These are phyloP conservation scores for Zasmidium citrigriseum DNA, from an alignment of 2,329 filamentous ascomycete genomes.

Conservation along the genomic window DNA sequence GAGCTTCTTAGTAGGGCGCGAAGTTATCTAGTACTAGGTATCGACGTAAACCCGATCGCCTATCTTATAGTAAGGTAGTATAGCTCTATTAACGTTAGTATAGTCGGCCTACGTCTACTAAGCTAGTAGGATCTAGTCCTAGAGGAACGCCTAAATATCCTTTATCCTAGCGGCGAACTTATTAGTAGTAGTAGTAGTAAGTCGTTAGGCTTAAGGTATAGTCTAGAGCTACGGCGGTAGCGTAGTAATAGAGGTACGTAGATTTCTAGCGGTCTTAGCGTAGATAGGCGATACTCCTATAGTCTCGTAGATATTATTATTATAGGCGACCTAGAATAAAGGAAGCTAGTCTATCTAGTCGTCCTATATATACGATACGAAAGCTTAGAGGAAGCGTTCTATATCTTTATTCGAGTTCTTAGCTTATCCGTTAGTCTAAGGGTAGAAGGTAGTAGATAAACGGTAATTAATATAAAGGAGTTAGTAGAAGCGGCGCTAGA, in stretches of 20 bases:
- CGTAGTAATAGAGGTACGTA: too few relatives aligned
- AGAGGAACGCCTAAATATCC: neutral
- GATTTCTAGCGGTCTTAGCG: too few relatives aligned
- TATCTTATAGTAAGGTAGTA: neutral
- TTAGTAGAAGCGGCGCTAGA: neutral
- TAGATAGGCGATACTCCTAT: too few relatives aligned
- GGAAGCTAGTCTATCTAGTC: too few relatives aligned
- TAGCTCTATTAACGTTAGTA: neutral
- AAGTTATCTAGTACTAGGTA: neutral
- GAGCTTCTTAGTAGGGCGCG: neutral
- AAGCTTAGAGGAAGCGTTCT: neutral
- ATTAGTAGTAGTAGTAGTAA: neutral
- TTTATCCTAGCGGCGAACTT: neutral
- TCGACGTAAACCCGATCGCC: neutral
- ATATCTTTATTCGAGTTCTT: constrained; percentile 1
- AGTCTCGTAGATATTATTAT: too few relatives aligned
- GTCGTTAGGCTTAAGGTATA: neutral
- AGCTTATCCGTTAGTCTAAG: neutral
- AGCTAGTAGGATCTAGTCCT: neutral
- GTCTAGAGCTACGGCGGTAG: too few relatives aligned
- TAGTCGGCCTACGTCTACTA: neutral
- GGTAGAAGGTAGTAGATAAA: constrained; percentile 1
- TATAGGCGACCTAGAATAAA: too few relatives aligned
- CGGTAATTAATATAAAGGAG: neutral
- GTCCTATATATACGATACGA: neutral